phyloP scores from a whole-genome alignment of 805 yeast genomes.

The Candida glaebosa region DNA sequence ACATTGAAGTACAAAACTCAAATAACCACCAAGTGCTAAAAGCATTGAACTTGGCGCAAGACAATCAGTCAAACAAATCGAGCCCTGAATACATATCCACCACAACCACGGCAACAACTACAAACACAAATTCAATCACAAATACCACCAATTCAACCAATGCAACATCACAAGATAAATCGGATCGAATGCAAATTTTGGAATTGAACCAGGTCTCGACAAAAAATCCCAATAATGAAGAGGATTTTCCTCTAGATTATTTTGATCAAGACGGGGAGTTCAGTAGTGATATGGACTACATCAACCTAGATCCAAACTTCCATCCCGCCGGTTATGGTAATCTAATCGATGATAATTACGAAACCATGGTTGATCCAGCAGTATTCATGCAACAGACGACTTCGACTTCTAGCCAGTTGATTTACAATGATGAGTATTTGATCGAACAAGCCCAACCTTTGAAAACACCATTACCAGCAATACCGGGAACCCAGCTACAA shows the following conservation, averaged over 20 bases:
- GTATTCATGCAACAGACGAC: constrained; percentile 14
- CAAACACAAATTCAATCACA: constrained; percentile 3
- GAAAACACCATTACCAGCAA: constrained; percentile 26
- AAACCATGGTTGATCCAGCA: constrained; percentile 15
- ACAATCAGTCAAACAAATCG: not conserved
- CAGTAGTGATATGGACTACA: constrained; percentile 14
- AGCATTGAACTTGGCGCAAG: not conserved
- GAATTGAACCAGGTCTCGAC: not conserved
- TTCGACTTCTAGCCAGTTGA: constrained; percentile 29
- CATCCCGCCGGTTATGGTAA: constrained; percentile 6
- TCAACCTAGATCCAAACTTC: constrained; percentile 18
- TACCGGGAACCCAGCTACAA: constrained; percentile 11
- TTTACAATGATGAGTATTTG: constrained; percentile 44
- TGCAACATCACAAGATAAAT: not conserved
- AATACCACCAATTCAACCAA: not conserved
- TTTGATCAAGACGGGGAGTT: constrained; percentile 37
- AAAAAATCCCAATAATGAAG: constrained; percentile 40
- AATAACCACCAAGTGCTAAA: not conserved
- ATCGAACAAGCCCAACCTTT: constrained; percentile 51
- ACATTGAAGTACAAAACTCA: constrained; percentile 14
- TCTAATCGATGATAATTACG: constrained; percentile 18
- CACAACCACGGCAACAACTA: constrained; percentile 4
- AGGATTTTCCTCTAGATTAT: constrained; percentile 72
- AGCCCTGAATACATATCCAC: constrained; percentile 14
- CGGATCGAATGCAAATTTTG: not conserved